Evolutionary conservation across 495 filamentous ascomycete genomes (phyloP).

Genomic region (Umbilicaria muhlenbergii): DNA sequence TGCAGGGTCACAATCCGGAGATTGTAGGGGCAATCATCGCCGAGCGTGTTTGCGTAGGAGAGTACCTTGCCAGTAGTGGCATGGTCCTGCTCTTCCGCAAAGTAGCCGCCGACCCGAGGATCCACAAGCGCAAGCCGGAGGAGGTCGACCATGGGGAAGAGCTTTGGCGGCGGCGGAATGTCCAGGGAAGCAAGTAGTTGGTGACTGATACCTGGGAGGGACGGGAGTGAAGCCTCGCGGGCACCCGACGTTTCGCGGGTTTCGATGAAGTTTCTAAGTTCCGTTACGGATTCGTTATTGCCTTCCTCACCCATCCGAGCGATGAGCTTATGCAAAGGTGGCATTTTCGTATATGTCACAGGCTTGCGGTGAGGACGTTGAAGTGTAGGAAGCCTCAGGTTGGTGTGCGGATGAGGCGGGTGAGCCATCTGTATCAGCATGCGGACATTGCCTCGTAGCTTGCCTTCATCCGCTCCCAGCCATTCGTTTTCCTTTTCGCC

Average conservation of each 20-base stretch:
- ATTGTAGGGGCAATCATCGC: conserved; percentile 50
- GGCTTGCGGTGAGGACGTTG: conserved; percentile 44
- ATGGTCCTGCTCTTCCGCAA: conserved; percentile 57
- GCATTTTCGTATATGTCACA: conserved; percentile 61
- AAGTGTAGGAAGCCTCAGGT: conserved; percentile 53
- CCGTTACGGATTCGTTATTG: conserved; percentile 32
- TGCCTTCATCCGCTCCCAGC: conserved; percentile 55
- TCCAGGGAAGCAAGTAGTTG: conserved; percentile 34
- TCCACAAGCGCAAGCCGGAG: conserved; percentile 65
- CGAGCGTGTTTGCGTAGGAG: conserved; percentile 32
- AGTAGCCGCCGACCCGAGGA: conserved; percentile 70
- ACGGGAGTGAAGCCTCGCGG: conserved; percentile 43
- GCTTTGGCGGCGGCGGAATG: conserved; percentile 35
- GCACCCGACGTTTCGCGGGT: conserved; percentile 34
- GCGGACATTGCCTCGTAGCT: conserved; percentile 55
- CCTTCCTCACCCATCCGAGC: conserved; percentile 49
- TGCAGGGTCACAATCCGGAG: conserved; percentile 67
- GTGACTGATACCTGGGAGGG: conserved; percentile 35
- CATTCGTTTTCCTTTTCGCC: conserved; percentile 66
- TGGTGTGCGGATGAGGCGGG: conserved; percentile 60
- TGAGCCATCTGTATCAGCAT: conserved; percentile 62
- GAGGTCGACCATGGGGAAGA: conserved; percentile 74
- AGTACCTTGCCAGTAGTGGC: conserved; percentile 50
- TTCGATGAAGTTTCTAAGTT: conserved; percentile 51
- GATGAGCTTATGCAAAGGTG: conserved; percentile 70